Evolutionary conservation across 305 asterid genomes (phyloP), one percentile per base, ranked within the genome.

Genomic region (Rubia tinctorum): DNA sequence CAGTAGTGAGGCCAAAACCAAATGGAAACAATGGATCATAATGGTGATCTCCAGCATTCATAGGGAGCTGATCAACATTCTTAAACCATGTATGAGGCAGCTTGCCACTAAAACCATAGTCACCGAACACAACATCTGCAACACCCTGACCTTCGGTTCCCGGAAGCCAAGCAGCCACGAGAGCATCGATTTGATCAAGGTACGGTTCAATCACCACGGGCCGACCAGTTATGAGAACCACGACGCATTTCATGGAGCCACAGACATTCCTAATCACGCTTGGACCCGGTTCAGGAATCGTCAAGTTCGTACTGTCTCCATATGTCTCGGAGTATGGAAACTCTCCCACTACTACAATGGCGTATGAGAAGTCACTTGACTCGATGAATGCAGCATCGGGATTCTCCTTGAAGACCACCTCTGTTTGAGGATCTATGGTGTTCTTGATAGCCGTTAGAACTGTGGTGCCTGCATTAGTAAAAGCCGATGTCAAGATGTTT

Each of bases 91-190:
- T 58, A 8, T n/a, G 25, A 58, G 63, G 30, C 11, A 58, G 63
- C 63, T 58, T 58, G 20, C 39, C 11, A 13, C 30, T 27, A 27
- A 27, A n/a, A n/a, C 86, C 91, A 73, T 80, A 85, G 63, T 88
- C 85, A 2, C 94, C 91, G 64, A 80, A 86, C 55, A 88, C 44
- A 30, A 84, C 88, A 85, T 88, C 94, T 23, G 90, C 85, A 23
- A 85, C 84, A 22, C 94, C 94, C 80, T 86, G 91, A 4, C 91
- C 90, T 78, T 86, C 89, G 0, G 87, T 79, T 13, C 91, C 93
- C 9, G 88, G 91, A 25, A 86, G 79, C 94, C 94, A 88, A 63
- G 94, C 91, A 6, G 90, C 91, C 23, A 88, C 88, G 49, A 88
- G 84, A 20, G 86, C 91, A 40, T 88, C 88, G 6, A 88, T 78